phyloP scores from a whole-genome alignment of 441 rosid genomes.

The Populus hybrid region DNA sequence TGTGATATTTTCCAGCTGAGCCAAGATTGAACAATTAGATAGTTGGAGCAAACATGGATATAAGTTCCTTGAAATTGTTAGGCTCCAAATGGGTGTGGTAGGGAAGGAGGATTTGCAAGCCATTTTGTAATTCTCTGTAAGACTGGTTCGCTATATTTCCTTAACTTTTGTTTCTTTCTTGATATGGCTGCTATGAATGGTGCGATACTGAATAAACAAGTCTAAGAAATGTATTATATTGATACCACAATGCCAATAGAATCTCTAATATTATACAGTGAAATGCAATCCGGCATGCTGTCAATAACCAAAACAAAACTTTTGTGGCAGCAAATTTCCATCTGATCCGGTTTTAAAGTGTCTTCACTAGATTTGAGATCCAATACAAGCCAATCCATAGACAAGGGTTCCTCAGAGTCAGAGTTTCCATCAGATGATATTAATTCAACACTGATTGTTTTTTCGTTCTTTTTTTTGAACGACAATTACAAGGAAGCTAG shows the following conservation, averaged over 20 bases:
- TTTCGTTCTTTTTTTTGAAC: neutral
- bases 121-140: neutral
- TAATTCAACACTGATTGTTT: neutral
- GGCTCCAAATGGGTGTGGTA: neutral
- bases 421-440: neutral
- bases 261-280: neutral
- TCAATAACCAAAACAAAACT: neutral
- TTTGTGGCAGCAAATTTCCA: neutral
- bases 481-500: neutral
- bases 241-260: neutral
- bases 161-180: neutral
- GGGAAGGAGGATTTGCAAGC: neutral
- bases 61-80: neutral
- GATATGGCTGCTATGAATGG: neutral
- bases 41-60: neutral
- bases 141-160: neutral
- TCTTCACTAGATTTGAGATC: neutral
- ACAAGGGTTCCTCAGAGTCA: neutral
- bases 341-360: neutral
- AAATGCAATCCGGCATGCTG: neutral
- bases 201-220: neutral
- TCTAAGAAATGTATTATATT: neutral
- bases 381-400: neutral
- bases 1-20: neutral
- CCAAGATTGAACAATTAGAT: neutral